Percentiles rank a stretch among this genome's conserved stretches.
Evolutionary conservation across 1,139 yeast species (phyloP).

Genomic region (Meyerozyma carpophila): DNA sequence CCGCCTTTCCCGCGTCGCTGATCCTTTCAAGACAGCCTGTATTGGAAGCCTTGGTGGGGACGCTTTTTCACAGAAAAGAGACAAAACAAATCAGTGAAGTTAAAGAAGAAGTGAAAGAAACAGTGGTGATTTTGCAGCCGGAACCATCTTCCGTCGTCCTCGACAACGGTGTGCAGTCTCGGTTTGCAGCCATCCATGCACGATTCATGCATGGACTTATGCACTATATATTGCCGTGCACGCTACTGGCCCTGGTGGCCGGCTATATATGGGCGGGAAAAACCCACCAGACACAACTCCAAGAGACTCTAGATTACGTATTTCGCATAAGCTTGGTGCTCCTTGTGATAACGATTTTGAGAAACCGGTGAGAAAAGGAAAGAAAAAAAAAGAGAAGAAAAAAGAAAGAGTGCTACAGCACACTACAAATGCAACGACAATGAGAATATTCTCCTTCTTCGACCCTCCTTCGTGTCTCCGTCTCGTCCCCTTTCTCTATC

Average conservation of each 20-base stretch:
- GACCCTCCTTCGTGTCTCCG: not conserved
- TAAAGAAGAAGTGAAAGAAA: not conserved
- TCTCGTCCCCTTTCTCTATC: too few species aligned
- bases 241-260: not conserved
- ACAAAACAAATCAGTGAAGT: not conserved
- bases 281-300: not conserved
- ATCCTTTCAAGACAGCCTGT: not conserved
- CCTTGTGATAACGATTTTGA: not conserved
- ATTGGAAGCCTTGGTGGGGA: not conserved
- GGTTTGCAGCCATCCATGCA: not conserved
- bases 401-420: not conserved
- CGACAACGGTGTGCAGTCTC: not conserved
- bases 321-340: not conserved
- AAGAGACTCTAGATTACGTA: not conserved
- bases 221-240: not conserved
- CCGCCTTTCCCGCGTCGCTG: not conserved
- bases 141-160: not conserved
- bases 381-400: not conserved
- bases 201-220: not conserved
- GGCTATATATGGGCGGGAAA: not conserved
- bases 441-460: not conserved
- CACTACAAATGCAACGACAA: not conserved
- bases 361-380: not conserved
- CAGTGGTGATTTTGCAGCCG: not conserved
- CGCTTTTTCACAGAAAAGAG: not conserved